Evolutionary conservation across 106 monocot species (phyloP).

Genomic region (Cymbidium sinense): DNA sequence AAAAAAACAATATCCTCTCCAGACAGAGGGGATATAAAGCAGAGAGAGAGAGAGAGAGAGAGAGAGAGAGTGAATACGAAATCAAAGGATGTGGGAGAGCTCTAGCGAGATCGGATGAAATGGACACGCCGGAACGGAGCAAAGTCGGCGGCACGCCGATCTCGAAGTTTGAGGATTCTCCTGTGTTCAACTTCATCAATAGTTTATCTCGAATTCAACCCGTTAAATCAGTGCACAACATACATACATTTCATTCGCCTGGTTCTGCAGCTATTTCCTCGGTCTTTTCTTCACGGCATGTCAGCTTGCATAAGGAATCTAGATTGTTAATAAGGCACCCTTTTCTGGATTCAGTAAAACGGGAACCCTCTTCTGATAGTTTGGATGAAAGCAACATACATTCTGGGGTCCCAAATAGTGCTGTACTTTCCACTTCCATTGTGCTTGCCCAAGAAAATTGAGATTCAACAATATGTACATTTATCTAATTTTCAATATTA

Average conservation of each 20-base stretch:
- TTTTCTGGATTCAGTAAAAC: constrained; percentile 39
- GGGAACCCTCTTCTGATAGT: constrained; percentile 27
- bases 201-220: constrained; percentile 74
- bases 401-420: too few relatives aligned
- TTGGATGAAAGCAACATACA: constrained; percentile 17
- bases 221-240: constrained; percentile 44
- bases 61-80: background rate
- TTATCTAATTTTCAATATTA: too few relatives aligned
- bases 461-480: too few relatives aligned
- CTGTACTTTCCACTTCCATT: too few relatives aligned
- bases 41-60: background rate
- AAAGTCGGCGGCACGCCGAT: constrained; percentile 17
- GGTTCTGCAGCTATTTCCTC: constrained; percentile 52
- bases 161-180: constrained; percentile 45
- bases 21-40: constrained; percentile 8
- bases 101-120: constrained; percentile 7
- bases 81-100: constrained; percentile 1
- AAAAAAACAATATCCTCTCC: constrained; percentile 46
- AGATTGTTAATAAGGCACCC: constrained; percentile 34
- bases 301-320: constrained; percentile 40
- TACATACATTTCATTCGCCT: constrained; percentile 45
- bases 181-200: constrained; percentile 71
- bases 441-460: too few relatives aligned
- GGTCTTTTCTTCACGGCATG: constrained; percentile 71
- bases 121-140: constrained; percentile 25